Evolutionary conservation across 345 rosid genomes (phyloP).

Genomic region (Camelina sativa): DNA sequence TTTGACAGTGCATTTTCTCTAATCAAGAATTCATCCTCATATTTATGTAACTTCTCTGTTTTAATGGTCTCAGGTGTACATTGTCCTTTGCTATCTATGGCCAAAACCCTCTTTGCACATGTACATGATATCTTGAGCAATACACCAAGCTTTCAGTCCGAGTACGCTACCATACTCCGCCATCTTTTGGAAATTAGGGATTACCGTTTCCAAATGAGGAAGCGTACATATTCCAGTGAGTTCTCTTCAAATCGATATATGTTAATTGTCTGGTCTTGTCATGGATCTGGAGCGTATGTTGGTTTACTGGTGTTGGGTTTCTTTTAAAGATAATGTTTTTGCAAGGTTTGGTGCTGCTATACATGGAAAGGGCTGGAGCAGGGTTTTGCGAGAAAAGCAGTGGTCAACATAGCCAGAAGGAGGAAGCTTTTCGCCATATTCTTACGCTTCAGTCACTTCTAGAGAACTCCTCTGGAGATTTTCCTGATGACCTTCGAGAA

Average conservation of each 20-base stretch:
- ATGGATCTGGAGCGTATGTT: conserved; percentile 23
- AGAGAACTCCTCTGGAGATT: conserved; percentile 91
- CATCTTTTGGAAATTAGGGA: conserved; percentile 69
- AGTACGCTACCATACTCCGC: conserved; percentile 81
- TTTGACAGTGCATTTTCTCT: conserved; percentile 21
- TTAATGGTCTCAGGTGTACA: conserved; percentile 54
- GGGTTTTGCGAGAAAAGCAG: conserved; percentile 54
- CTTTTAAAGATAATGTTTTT: conserved; percentile 35
- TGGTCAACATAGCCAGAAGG: conserved; percentile 63
- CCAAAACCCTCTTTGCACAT: conserved; percentile 69
- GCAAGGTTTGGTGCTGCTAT: conserved; percentile 68
- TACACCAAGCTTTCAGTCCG: conserved; percentile 80
- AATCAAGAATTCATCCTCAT: conserved; percentile 23
- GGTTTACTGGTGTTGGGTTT: conserved; percentile 26
- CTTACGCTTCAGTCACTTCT: conserved; percentile 77
- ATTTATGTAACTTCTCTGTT: conserved; percentile 22
- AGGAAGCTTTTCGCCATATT: conserved; percentile 74
- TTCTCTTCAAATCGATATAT: conserved; percentile 29
- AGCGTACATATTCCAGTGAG: conserved; percentile 69
- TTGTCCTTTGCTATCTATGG: conserved; percentile 69
- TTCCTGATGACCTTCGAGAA: conserved; percentile 67
- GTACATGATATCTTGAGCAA: conserved; percentile 69
- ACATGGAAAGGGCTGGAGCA: conserved; percentile 72
- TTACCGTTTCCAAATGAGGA: conserved; percentile 83
- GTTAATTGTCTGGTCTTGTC: conserved; percentile 19